Percentiles rank a stretch among this genome's conserved stretches.
Conservation (phyloP, 495 filamentous ascomycete genomes). For the Talaromyces trachyspermus region DNA sequence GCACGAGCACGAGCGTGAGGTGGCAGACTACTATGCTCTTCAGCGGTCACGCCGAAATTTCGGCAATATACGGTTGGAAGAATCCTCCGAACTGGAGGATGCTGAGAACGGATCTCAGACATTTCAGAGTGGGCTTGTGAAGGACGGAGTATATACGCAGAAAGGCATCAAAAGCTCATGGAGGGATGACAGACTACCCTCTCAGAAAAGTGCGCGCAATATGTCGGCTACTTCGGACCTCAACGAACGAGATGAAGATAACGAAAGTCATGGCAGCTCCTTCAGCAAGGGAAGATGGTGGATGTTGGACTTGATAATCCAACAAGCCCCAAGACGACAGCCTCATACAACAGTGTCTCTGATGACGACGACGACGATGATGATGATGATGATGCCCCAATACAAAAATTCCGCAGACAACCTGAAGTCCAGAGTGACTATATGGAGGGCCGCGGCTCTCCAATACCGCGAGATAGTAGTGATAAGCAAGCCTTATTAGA, state of each 20-base stretch:
- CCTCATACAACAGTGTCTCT: slow-evolving; percentile 30
- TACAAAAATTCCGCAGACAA: slow-evolving; percentile 70
- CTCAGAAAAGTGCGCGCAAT: slow-evolving; percentile 2
- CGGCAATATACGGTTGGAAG: slow-evolving; percentile 66
- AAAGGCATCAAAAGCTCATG: slow-evolving; percentile 48
- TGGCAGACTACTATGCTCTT: slow-evolving; percentile 86
- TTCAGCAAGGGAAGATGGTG: slow-evolving; percentile 63
- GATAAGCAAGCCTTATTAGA: slow-evolving; percentile 31
- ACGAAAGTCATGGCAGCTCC: slow-evolving; percentile 36
- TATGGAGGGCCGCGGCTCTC: slow-evolving; percentile 27
- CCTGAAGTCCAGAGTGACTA: slow-evolving; percentile 27
- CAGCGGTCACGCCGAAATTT: slow-evolving; percentile 85
- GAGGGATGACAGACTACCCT: slow-evolving; percentile 32
- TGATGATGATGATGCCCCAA: slow-evolving; percentile 68
- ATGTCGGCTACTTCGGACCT: slow-evolving; percentile 26
- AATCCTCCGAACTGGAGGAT: slow-evolving; percentile 74
- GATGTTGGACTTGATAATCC: slow-evolving; percentile 81
- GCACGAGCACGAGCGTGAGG: slow-evolving; percentile 82
- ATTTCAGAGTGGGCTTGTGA: slow-evolving; percentile 42
- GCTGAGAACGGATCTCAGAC: slow-evolving; percentile 53
- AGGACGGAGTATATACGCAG: slow-evolving; percentile 26
- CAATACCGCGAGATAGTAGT: slow-evolving; percentile 42
- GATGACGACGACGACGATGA: slow-evolving; percentile 53
- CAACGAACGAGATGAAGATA: slow-evolving; percentile 20
- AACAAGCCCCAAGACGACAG: slow-evolving; percentile 13